Evolutionary conservation across 148 eudicot genomes (phyloP).

Genomic region (Dysphania ambrosioides): DNA sequence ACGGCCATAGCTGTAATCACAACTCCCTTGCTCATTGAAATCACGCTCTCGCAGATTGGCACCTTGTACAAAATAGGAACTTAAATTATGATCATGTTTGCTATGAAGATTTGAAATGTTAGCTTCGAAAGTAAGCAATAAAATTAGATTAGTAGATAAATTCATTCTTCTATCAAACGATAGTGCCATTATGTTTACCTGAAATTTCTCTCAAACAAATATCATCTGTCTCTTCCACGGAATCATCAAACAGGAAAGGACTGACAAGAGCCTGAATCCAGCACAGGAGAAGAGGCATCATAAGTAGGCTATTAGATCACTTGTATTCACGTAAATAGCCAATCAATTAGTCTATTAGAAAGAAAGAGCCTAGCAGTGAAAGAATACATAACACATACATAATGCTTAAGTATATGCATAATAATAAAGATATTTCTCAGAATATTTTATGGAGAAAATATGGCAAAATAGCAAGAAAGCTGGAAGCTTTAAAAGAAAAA

Average conservation of each 20-base stretch:
- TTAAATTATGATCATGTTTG: slow-evolving; percentile 2
- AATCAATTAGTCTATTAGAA: no score
- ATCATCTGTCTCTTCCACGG: slow-evolving; percentile 42
- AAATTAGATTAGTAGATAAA: neutral
- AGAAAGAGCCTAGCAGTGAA: neutral
- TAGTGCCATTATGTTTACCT: slow-evolving; percentile 43
- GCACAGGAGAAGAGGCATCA: neutral
- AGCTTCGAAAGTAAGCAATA: neutral
- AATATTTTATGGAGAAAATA: neutral
- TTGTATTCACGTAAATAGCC: no score
- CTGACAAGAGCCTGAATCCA: slow-evolving; percentile 79
- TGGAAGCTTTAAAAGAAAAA: neutral
- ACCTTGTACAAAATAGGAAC: slow-evolving; percentile 9
- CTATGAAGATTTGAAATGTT: neutral
- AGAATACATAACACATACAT: neutral
- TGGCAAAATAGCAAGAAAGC: neutral
- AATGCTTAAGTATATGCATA: neutral
- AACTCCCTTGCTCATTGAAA: slow-evolving; percentile 20
- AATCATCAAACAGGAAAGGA: slow-evolving; percentile 74
- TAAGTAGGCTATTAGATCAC: no score
- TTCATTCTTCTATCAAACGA: neutral
- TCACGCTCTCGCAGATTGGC: slow-evolving; percentile 37
- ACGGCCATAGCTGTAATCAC: slow-evolving; percentile 41
- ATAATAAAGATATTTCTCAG: neutral
- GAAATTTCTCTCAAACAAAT: slow-evolving; percentile 31